A percentile compares a stretch with the other conserved stretches of the same genome.
These are phyloP conservation scores for Gnomoniopsis sp. DNA, from an alignment of 2,329 filamentous ascomycete species.

Conservation along the genomic window DNA sequence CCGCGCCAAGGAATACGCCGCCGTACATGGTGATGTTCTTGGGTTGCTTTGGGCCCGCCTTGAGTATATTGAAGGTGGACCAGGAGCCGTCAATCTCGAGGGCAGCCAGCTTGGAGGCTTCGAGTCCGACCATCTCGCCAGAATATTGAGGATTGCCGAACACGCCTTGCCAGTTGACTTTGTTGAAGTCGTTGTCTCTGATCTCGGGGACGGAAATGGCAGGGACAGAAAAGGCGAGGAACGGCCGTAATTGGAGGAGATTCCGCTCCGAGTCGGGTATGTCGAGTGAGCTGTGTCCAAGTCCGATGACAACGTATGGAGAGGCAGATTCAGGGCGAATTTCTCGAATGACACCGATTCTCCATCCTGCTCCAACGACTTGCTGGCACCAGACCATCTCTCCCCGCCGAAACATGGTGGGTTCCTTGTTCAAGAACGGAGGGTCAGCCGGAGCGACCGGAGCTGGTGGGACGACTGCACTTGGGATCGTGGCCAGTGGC, in stretches of 20 bases:
- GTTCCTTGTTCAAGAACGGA: conserved; percentile 10
- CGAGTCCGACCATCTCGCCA: conserved; percentile 28
- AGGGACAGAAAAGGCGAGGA: conserved; percentile 35
- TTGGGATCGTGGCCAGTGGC: background rate
- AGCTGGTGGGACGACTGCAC: background rate
- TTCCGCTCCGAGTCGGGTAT: conserved; percentile 22
- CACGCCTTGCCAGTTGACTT: conserved; percentile 28
- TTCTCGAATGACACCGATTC: conserved; percentile 29
- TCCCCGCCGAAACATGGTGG: conserved; percentile 28
- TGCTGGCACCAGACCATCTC: conserved; percentile 35
- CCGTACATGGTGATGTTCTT: conserved; percentile 22
- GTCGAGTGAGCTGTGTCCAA: conserved; percentile 26
- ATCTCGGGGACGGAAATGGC: conserved; percentile 22
- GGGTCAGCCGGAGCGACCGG: background rate
- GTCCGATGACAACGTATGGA: conserved; percentile 27
- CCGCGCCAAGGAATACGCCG: conserved; percentile 34
- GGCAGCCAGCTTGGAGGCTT: conserved; percentile 35
- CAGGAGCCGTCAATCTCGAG: conserved; percentile 32
- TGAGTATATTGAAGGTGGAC: conserved; percentile 29
- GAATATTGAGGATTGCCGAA: conserved; percentile 18
- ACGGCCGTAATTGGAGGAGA: conserved; percentile 31
- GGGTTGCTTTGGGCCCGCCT: conserved; percentile 18
- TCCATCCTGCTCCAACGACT: conserved; percentile 26
- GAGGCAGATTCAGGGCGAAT: conserved; percentile 6
- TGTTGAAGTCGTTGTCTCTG: conserved; percentile 24